These are phyloP conservation scores for Cytauxzoon felis DNA, from an alignment of 169 alveolate species.

Conservation along the genomic window DNA sequence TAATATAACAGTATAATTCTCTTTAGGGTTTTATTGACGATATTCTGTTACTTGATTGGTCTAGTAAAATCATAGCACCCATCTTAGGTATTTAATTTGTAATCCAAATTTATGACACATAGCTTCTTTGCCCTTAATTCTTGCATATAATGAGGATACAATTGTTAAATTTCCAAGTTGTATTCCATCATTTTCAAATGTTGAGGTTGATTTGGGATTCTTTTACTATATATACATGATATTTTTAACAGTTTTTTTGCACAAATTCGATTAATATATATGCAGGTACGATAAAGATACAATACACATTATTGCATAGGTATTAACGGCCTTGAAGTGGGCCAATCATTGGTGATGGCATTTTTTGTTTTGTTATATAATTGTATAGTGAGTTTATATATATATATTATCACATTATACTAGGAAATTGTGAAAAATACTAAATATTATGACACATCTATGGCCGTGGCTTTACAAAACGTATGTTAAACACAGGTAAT, in stretches of 20 bases:
- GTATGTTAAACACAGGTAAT: neutral
- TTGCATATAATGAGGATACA: conserved; percentile 11
- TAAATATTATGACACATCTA: neutral
- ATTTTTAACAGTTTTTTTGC: conserved; percentile 68
- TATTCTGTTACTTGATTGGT: conserved; percentile 13
- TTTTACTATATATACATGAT: neutral
- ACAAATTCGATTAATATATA: conserved; percentile 90
- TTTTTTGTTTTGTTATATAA: conserved; percentile 21
- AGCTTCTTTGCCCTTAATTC: conserved; percentile 36
- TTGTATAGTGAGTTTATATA: conserved; percentile 18
- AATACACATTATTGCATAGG: conserved; percentile 60
- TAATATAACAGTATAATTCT: too few species aligned
- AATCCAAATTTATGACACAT: neutral
- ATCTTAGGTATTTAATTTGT: conserved; percentile 12
- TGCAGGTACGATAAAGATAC: conserved; percentile 64
- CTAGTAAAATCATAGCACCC: conserved; percentile 22
- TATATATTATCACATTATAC: neutral
- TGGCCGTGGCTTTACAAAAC: neutral
- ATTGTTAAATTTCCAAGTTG: neutral
- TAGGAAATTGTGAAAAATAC: conserved; percentile 19
- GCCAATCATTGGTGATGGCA: conserved; percentile 83
- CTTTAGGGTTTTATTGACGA: conserved; percentile 58
- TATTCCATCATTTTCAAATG: neutral
- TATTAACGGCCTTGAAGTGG: conserved; percentile 91
- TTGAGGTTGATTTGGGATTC: neutral